phyloP scores from a whole-genome alignment of 768 basidiomycete species.

The Arthromyces matolae region DNA sequence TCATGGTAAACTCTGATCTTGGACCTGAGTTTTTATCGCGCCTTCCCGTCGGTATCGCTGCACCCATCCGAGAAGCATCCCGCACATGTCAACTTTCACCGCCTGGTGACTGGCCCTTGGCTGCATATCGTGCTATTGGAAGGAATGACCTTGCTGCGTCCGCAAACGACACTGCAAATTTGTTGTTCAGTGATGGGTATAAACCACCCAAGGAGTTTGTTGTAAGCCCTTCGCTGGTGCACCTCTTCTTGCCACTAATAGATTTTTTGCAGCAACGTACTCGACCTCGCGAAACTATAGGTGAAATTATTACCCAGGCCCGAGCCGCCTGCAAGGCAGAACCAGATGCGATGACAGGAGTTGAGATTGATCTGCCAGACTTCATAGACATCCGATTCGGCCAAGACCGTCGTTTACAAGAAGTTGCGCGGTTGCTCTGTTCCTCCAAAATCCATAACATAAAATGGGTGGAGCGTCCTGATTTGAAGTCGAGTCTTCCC shows the following conservation, averaged over 20 bases:
- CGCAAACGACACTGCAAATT: conserved; percentile 44
- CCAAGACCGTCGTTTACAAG: conserved; percentile 84
- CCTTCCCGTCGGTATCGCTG: conserved; percentile 66
- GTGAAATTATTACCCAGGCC: conserved; percentile 47
- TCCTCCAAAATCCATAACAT: conserved; percentile 71
- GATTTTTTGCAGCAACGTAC: conserved; percentile 41
- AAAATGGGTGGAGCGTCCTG: conserved; percentile 60
- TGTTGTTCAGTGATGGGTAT: conserved; percentile 51
- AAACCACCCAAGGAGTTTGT: conserved; percentile 54
- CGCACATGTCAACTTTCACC: conserved; percentile 80
- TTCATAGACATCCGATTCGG: conserved; percentile 86
- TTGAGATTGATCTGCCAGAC: conserved; percentile 68
- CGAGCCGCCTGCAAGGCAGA: conserved; percentile 51
- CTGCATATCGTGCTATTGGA: conserved; percentile 65
- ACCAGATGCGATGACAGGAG: conserved; percentile 58
- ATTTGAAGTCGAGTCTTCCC: conserved; percentile 53
- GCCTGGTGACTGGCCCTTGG: conserved; percentile 67
- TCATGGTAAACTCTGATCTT: conserved; percentile 47
- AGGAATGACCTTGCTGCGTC: conserved; percentile 72
- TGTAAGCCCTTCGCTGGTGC: conserved; percentile 29
- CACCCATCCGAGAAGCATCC: conserved; percentile 83
- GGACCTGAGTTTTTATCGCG: conserved; percentile 47
- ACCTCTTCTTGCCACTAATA: conserved; percentile 6
- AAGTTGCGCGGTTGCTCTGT: conserved; percentile 87
- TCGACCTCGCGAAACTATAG: conserved; percentile 47